Conservation (phyloP, 768 basidiomycete species). For the Sporobolomyces pararoseus region DNA sequence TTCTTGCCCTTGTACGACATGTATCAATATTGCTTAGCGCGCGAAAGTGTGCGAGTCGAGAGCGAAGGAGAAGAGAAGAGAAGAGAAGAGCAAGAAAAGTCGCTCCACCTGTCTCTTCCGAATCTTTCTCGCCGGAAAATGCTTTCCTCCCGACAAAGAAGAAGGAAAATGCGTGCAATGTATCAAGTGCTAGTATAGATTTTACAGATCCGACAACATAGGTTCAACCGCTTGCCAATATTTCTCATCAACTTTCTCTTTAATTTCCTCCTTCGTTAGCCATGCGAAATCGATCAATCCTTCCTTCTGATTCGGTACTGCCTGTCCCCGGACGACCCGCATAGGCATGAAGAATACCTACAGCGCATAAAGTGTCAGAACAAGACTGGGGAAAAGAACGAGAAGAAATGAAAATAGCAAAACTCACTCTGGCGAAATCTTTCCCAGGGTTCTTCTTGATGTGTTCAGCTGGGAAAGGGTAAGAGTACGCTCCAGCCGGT, state of each 20-base stretch:
- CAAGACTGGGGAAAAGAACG: not conserved
- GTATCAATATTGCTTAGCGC: no score
- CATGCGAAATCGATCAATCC: slow-evolving; percentile 75
- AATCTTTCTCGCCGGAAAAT: no score
- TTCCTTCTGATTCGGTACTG: slow-evolving; percentile 57
- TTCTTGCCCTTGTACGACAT: slow-evolving; percentile 16
- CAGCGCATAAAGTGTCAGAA: not conserved
- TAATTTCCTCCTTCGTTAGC: slow-evolving; percentile 88
- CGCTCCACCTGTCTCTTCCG: no score
- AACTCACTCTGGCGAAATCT: slow-evolving; percentile 34
- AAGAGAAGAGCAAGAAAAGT: no score
- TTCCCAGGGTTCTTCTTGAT: slow-evolving; percentile 26
- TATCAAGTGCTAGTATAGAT: no score
- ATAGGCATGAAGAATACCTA: slow-evolving; percentile 93
- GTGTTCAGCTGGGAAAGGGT: slow-evolving; percentile 48
- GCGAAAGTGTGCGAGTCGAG: no score
- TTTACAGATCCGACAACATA: slow-evolving; percentile 65
- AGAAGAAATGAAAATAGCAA: not conserved
- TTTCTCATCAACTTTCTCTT: slow-evolving; percentile 60
- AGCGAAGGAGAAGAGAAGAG: not conserved
- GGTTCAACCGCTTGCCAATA: slow-evolving; percentile 78
- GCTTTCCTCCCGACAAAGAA: no score
- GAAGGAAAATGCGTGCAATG: no score
- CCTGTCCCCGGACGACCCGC: slow-evolving; percentile 86
- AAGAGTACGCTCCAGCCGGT: slow-evolving; percentile 75